Evolutionary conservation across 345 rosid genomes (phyloP).

Genomic region (Euphorbia pulcherrima): DNA sequence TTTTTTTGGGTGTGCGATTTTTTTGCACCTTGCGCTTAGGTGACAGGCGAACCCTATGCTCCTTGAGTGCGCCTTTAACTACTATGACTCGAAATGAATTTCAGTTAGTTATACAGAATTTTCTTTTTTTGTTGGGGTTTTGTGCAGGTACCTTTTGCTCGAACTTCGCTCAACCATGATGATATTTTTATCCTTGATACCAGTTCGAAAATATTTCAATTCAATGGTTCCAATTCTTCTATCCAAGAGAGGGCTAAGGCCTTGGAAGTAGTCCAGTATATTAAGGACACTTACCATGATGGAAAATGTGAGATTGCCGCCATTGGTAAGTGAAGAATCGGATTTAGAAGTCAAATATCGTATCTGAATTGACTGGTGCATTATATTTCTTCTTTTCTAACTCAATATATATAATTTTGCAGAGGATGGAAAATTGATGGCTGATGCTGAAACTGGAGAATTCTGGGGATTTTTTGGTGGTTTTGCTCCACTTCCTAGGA

Average conservation of each 20-base stretch:
- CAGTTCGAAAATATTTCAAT: conserved; percentile 84
- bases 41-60: too few relatives aligned
- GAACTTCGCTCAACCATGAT: conserved; percentile 91
- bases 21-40: too few relatives aligned
- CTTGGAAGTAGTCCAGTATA: conserved; percentile 92
- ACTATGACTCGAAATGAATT: too few relatives aligned
- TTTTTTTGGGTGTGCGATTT: too few relatives aligned
- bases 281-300: conserved; percentile 90
- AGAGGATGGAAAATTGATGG: conserved; percentile 98
- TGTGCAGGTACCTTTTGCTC: conserved; percentile 74
- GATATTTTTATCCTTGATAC: conserved; percentile 96
- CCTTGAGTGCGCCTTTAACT: too few relatives aligned
- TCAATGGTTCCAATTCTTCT: conserved; percentile 89
- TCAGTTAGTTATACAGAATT: neutral
- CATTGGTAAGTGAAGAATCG: conserved; percentile 60
- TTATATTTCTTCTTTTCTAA: too few relatives aligned
- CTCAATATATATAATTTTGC: conserved; percentile 19
- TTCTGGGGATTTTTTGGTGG: conserved; percentile 99
- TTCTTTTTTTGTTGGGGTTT: neutral
- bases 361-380: too few relatives aligned
- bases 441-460: conserved; percentile 95
- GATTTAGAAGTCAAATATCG: conserved; percentile 12
- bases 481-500: conserved; percentile 95
- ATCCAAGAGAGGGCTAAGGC: conserved; percentile 99
- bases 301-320: conserved; percentile 93